A percentile compares a stretch with the other conserved stretches of the same genome.
phyloP scores from a whole-genome alignment of 768 basidiomycete genomes.

The Hericium erinaceus region DNA sequence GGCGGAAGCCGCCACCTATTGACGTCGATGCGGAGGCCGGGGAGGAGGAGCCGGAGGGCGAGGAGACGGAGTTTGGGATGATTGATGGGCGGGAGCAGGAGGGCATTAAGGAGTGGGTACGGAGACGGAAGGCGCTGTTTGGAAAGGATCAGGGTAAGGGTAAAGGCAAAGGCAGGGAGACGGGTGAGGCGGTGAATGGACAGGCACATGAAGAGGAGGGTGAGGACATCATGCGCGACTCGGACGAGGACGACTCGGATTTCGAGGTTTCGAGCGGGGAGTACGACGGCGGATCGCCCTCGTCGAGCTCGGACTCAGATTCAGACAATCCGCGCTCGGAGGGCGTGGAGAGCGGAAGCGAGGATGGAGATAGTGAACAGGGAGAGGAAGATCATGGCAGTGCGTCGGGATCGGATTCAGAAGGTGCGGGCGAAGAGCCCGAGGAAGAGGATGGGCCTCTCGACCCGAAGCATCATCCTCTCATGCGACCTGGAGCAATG shows the following conservation, averaged over 20 bases:
- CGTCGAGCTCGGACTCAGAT: slow-evolving; percentile 16
- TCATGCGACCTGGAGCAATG: slow-evolving; percentile 9
- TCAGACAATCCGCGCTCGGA: not conserved
- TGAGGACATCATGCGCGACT: slow-evolving; percentile 9
- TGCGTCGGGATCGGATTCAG: slow-evolving; percentile 21
- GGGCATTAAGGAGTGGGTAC: slow-evolving; percentile 58
- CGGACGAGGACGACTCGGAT: slow-evolving; percentile 10
- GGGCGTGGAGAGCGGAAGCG: slow-evolving; percentile 11
- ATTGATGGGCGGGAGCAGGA: slow-evolving; percentile 64
- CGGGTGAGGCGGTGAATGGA: not conserved
- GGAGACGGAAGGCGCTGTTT: slow-evolving; percentile 45
- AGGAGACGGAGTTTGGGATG: slow-evolving; percentile 63
- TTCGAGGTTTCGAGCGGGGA: slow-evolving; percentile 4
- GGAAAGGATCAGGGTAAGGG: slow-evolving; percentile 24
- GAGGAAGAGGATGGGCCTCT: slow-evolving; percentile 36
- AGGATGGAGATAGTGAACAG: slow-evolving; percentile 20
- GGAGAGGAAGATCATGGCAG: slow-evolving; percentile 19
- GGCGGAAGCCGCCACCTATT: slow-evolving; percentile 24
- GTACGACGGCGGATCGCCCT: slow-evolving; percentile 1
- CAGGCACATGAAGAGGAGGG: not conserved
- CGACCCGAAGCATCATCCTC: slow-evolving; percentile 39
- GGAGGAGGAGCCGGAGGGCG: slow-evolving; percentile 31
- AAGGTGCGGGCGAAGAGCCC: slow-evolving; percentile 26
- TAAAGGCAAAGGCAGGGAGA: not conserved
- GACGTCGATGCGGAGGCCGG: slow-evolving; percentile 11